phyloP scores from a whole-genome alignment of 2,329 filamentous ascomycete species.

The Colletotrichum falcatum region DNA sequence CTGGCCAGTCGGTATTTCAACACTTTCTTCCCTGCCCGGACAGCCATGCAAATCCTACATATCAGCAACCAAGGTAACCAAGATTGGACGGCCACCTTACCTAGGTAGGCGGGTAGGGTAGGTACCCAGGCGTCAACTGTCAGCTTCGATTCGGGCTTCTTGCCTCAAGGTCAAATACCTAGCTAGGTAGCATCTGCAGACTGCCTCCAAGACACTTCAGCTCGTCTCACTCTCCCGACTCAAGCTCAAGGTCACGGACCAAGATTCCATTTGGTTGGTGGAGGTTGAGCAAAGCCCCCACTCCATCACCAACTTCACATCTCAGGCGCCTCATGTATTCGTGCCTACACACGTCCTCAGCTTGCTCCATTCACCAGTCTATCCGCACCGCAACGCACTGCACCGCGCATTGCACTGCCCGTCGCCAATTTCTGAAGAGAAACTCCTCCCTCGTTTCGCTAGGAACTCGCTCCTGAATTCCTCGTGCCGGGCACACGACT shows the following conservation, averaged over 20 bases:
- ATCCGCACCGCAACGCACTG: not conserved
- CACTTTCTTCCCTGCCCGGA: not conserved
- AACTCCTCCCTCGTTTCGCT: slow-evolving; percentile 33
- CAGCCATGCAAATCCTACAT: not conserved
- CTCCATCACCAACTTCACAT: slow-evolving; percentile 8
- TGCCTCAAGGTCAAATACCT: not conserved
- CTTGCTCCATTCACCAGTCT: slow-evolving; percentile 3
- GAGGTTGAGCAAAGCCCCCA: slow-evolving; percentile 22
- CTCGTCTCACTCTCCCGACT: not conserved
- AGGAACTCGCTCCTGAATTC: slow-evolving; percentile 24
- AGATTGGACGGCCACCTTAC: slow-evolving; percentile 1
- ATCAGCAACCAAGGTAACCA: not conserved
- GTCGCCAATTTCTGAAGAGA: slow-evolving; percentile 10
- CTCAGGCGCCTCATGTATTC: not conserved
- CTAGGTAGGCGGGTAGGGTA: too few relatives aligned
- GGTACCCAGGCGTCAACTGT: too few relatives aligned
- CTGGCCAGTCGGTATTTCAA: not conserved
- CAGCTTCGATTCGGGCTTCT: not conserved
- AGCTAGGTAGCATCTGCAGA: too few relatives aligned
- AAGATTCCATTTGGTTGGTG: slow-evolving; percentile 20
- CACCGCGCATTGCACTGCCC: slow-evolving; percentile 23
- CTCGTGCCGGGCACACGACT: slow-evolving; percentile 31
- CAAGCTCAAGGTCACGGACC: slow-evolving; percentile 3
- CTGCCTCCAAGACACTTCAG: not conserved
- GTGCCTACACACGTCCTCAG: not conserved